These are phyloP conservation scores for Solidago caesia DNA, from an alignment of 129 eudicot species.

Conservation along the genomic window DNA sequence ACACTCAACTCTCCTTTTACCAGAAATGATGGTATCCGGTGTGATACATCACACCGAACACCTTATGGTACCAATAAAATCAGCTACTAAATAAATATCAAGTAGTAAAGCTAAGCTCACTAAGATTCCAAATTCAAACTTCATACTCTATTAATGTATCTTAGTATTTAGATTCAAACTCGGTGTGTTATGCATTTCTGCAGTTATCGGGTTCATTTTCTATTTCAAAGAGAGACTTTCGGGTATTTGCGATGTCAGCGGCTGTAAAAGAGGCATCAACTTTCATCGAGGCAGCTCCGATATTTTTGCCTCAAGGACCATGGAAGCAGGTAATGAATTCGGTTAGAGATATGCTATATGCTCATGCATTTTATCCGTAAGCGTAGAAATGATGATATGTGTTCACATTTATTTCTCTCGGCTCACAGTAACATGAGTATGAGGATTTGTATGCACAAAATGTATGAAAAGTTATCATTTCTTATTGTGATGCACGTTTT, in stretches of 20 bases:
- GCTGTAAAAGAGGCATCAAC: slow-evolving; percentile 45
- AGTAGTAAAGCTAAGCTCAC: not conserved
- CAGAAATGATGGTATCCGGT: too few species aligned
- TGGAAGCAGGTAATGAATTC: slow-evolving; percentile 72
- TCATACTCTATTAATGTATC: not conserved
- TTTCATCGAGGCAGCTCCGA: slow-evolving; percentile 84
- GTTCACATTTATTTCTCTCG: too few species aligned
- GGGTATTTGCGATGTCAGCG: slow-evolving; percentile 42
- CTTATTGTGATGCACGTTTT: not conserved
- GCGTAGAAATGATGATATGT: too few species aligned
- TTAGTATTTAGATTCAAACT: not conserved
- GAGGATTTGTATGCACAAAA: not conserved
- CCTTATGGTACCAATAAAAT: too few species aligned
- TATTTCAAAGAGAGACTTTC: slow-evolving; percentile 29
- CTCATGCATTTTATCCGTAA: too few species aligned
- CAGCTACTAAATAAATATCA: too few species aligned
- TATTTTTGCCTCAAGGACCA: slow-evolving; percentile 82
- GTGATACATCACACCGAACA: too few species aligned
- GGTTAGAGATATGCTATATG: not conserved
- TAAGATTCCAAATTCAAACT: not conserved
- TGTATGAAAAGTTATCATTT: too few species aligned
- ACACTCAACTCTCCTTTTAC: too few species aligned
- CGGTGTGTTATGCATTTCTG: not conserved
- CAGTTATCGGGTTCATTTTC: slow-evolving; percentile 28
- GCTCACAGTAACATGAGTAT: not conserved